Evolutionary conservation across 345 rosid species (phyloP), one percentile per base, ranked within the genome.

Genomic region (Murraya paniculata): DNA sequence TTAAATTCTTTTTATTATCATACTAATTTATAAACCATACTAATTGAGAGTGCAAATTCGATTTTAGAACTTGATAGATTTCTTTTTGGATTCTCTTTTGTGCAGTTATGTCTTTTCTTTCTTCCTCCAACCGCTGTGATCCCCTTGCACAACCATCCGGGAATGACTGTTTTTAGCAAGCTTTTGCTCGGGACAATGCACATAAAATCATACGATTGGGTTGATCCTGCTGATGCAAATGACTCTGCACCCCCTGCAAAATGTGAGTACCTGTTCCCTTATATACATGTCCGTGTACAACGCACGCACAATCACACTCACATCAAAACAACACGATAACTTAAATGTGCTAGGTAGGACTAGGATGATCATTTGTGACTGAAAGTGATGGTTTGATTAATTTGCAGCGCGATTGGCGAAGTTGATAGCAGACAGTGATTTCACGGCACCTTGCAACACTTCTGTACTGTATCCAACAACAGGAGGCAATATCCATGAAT

Each of bases 61-160:
- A 45, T 45, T 45, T 33, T 45, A 41, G 48, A 10, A 41, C 48
- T 41, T 41, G 48, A 41, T 41, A 2, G 4, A 41, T 10, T 41
- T 0, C 48, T 0, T 41, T 41, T 3, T 13, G 16, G 50, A 45
- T 13, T 45, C 50, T 45, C 18, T 39, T 6, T 59, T 60, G 22
- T 39, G 86, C 90, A 92, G 97, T 0, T 92, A 50, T 89, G 92
- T 73, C 61, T 92, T 5, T 90, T 92, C 84, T 90, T 90, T 73
- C 92, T 92, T 18, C 97, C 97, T 28, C 83, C 88, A 22, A 82
- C 66, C 2, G 93, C 82, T 4, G 91, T 87, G 13, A 92, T 92
- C 81, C 97, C 97, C 13, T 90, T 92, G 48, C 97, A 92, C 76
- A 89, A 92, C 55, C 97, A 92, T 83, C 97, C 97, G 0, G 94